Evolutionary conservation across 805 yeast species (phyloP).

Genomic region (Saccharomycopsis babjevae): DNA sequence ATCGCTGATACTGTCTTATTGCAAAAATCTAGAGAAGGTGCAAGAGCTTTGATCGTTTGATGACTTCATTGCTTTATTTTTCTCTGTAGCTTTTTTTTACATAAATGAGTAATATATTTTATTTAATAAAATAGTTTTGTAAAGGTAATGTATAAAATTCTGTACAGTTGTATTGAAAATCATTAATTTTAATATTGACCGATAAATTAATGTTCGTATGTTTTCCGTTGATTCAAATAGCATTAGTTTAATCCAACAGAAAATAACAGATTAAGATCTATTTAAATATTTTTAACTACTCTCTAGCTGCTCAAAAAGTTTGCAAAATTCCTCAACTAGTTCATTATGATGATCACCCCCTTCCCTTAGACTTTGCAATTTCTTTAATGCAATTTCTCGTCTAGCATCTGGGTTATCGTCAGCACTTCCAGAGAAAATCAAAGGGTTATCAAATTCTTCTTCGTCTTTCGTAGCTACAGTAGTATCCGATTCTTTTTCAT

Average conservation of each 20-base stretch:
- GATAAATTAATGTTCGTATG: too few species aligned
- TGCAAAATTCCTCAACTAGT: conserved; percentile 55
- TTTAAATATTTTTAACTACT: neutral
- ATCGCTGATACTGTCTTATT: conserved; percentile 76
- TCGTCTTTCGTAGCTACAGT: neutral
- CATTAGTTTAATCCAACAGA: too few species aligned
- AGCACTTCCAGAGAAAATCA: conserved; percentile 25
- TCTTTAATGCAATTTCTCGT: conserved; percentile 44
- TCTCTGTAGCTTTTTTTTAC: neutral
- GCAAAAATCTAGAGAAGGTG: conserved; percentile 74
- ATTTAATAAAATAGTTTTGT: neutral
- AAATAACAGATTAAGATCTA: too few species aligned
- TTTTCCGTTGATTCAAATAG: too few species aligned
- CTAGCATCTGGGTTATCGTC: conserved; percentile 36
- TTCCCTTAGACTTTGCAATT: conserved; percentile 42
- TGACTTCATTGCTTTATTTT: too few species aligned
- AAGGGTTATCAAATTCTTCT: neutral
- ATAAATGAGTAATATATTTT: neutral
- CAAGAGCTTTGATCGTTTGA: conserved; percentile 18
- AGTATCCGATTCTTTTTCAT: neutral
- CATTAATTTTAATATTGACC: too few species aligned
- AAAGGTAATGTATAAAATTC: too few species aligned
- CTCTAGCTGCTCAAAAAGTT: conserved; percentile 15
- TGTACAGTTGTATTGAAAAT: too few species aligned
- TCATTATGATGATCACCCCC: conserved; percentile 56